A percentile compares a stretch with the other conserved stretches of the same genome.
These are phyloP conservation scores for Fomitopsis schrenkii DNA, from an alignment of 1,284 basidiomycete genomes.

Conservation along the genomic window DNA sequence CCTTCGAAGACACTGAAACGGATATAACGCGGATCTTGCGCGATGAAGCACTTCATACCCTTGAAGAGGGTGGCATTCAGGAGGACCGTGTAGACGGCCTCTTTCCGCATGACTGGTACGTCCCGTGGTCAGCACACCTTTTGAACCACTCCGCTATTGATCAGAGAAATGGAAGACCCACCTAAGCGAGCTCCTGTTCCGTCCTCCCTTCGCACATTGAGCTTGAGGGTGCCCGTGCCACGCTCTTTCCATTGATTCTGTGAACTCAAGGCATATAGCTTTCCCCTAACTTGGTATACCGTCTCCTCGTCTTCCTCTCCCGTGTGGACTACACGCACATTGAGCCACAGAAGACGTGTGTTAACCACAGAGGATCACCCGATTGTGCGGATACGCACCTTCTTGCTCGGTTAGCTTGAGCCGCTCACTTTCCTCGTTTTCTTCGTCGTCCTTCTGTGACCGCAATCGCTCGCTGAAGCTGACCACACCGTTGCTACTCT, in stretches of 20 bases:
- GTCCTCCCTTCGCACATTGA: slow-evolving; percentile 74
- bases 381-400: slow-evolving; percentile 38
- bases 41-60: slow-evolving; percentile 78
- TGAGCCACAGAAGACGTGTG: slow-evolving; percentile 1
- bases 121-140: neutral
- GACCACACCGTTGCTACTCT: slow-evolving; percentile 31
- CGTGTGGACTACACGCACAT: slow-evolving; percentile 59
- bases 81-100: slow-evolving; percentile 83
- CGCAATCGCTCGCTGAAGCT: slow-evolving; percentile 62
- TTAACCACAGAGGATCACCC: neutral
- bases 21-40: slow-evolving; percentile 79
- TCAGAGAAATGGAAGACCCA: slow-evolving; percentile 30
- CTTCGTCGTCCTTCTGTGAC: slow-evolving; percentile 37
- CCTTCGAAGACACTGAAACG: slow-evolving; percentile 74
- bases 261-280: slow-evolving; percentile 74
- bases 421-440: slow-evolving; percentile 46
- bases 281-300: slow-evolving; percentile 80
- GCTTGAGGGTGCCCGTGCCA: slow-evolving; percentile 77
- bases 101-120: slow-evolving; percentile 85
- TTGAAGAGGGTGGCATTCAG: slow-evolving; percentile 85
- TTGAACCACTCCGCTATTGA: neutral
- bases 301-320: slow-evolving; percentile 93
- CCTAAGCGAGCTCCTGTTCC: slow-evolving; percentile 73
- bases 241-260: slow-evolving; percentile 82
- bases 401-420: slow-evolving; percentile 67